Evolutionary conservation across 345 rosid genomes (phyloP).

Genomic region (Orychophragmus violaceus): DNA sequence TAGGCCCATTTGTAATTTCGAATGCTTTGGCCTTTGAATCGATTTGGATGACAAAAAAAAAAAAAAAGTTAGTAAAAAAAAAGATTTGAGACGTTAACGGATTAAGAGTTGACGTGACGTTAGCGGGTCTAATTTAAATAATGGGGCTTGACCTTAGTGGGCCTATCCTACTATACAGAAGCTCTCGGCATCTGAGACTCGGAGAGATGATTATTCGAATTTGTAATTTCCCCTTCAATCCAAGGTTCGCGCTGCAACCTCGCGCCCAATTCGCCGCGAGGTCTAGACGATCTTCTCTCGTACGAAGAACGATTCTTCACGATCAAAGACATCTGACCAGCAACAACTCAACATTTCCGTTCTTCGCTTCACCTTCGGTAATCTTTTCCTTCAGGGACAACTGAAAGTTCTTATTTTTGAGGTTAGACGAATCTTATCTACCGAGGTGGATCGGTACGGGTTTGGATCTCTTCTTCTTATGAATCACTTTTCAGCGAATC

Average conservation of each 20-base stretch:
- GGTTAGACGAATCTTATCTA: conserved; percentile 83
- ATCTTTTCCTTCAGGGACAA: not conserved
- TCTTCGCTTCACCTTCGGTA: conserved; percentile 88
- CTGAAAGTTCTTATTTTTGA: not conserved
- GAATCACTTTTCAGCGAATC: conserved; percentile 26
- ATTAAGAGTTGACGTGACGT: no score
- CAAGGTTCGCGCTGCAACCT: conserved; percentile 5
- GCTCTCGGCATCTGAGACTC: not conserved
- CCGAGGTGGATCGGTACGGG: conserved; percentile 91
- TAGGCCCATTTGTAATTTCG: no score
- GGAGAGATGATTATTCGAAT: conserved; percentile 24
- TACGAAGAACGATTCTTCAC: conserved; percentile 32
- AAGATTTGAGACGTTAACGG: no score
- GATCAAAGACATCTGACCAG: conserved; percentile 21
- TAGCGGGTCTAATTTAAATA: no score
- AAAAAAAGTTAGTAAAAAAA: no score
- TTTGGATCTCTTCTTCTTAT: conserved; percentile 85
- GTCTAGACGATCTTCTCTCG: conserved; percentile 30
- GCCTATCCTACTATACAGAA: not conserved
- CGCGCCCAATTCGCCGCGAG: conserved; percentile 26
- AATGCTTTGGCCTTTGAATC: no score
- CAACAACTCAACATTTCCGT: conserved; percentile 77
- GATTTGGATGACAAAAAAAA: no score
- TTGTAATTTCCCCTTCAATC: not conserved
- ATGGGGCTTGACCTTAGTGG: conserved; percentile 1